Base-by-base conservation (phyloP, 805 yeast species). In the Teunomyces stri region DNA sequence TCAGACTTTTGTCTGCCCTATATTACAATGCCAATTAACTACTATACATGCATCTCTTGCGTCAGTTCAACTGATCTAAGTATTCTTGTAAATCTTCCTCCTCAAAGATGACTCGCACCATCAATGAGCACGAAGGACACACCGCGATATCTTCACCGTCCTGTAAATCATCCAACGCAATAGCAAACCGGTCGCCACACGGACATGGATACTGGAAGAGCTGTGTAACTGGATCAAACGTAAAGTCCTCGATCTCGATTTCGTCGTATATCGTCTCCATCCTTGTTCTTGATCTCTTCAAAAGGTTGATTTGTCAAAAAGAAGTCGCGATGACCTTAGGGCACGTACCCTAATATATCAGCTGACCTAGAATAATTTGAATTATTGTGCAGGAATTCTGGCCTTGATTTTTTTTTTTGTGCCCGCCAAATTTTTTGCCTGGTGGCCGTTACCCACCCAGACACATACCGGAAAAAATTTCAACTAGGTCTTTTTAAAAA, bases 101-200 rank as follows among this genome's bases (percentile, higher is more conserved):
- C 35, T 94, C 99, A 63, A 84, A 94, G 1, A 94, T 86, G 28
- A 94, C 95, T 62, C 87, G 85, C 33, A 90, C 90, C 95, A 89
- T 90, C 45, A 94, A 72, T 16, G 96, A 87, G 68, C 99, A 94
- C 47, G 95, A 85, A 25, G 99, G 99, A 66, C 99, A 94, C 13
- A 92, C 95, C 0, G 99, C 99, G 27, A 89, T 82, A 51, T 89
- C 90, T 57, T 89, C 95, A 6, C 97, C 99, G 56, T 90, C 97
- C 51, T 75, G 73, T 65, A 94, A 74, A 62, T 94, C 99, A 57
- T 86, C 94, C 43, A 90, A 74, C 27, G 81, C 74, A 22, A 94
- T 87, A 61, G 92, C 96, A 68, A 94, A 94, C 60, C 83, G 77
- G 66, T 94, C 99, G 7, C 99, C 99, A 67, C 99, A 94, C 1